Evolutionary conservation across 2,329 filamentous ascomycete genomes (phyloP).

Genomic region (Ceratocystis variospora): DNA sequence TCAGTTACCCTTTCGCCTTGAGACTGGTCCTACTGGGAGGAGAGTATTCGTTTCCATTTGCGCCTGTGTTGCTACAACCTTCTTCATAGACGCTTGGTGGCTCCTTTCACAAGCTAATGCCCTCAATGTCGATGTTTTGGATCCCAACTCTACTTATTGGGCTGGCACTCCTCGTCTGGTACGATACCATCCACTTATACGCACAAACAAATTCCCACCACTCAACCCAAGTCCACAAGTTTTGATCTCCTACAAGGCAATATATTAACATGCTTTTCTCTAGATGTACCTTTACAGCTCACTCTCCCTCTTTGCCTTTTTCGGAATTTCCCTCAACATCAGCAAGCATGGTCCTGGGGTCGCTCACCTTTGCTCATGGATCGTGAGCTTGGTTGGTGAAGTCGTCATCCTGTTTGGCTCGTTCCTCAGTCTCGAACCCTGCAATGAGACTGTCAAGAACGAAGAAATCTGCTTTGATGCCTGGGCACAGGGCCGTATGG

Average conservation of each 20-base stretch:
- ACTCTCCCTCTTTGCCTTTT: conserved; percentile 13
- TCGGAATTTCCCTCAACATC: conserved; percentile 11
- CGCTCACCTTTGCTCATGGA: conserved; percentile 71
- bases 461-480: conserved; percentile 26
- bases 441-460: not conserved
- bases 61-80: conserved; percentile 4
- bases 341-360: conserved; percentile 49
- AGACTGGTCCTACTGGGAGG: conserved; percentile 14
- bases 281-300: conserved; percentile 17
- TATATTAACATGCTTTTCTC: not conserved
- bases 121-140: conserved; percentile 9
- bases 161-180: conserved; percentile 12
- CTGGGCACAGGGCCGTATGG: conserved; percentile 33
- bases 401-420: conserved; percentile 55
- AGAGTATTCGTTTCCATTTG: conserved; percentile 16
- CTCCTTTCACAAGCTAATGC: conserved; percentile 11
- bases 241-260: not conserved
- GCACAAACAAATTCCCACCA: not conserved
- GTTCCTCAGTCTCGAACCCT: conserved; percentile 36
- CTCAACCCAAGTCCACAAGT: no score
- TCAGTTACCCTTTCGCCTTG: conserved; percentile 10
- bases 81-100: conserved; percentile 14
- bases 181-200: conserved; percentile 4
- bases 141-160: conserved; percentile 12
- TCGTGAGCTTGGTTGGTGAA: conserved; percentile 58